Conservation (phyloP, 2,329 filamentous ascomycete genomes). For the Cytospora piceicola region DNA sequence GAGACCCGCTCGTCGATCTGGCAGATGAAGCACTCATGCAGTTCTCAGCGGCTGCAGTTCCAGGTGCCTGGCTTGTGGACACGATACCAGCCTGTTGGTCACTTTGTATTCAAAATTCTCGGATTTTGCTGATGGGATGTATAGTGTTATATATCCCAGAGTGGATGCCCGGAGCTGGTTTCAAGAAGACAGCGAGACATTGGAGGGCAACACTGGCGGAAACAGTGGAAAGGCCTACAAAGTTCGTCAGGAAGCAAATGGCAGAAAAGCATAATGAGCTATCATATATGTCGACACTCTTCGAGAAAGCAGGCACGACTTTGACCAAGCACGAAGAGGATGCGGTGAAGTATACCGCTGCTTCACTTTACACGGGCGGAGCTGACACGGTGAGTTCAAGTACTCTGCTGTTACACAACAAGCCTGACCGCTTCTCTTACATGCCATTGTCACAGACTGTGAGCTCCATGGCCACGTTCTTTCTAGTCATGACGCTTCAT, state of each 20-base stretch:
- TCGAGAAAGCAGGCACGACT: constrained; percentile 3
- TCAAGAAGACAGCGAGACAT: constrained; percentile 37
- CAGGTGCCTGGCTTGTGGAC: constrained; percentile 42
- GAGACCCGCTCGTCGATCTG: constrained; percentile 39
- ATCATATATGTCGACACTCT: constrained; percentile 19
- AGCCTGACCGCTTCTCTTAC: neutral
- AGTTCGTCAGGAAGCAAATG: constrained; percentile 35
- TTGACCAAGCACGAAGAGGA: constrained; percentile 10
- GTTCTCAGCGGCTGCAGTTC: constrained; percentile 37
- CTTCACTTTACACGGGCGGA: constrained; percentile 37
- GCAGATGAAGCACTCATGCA: constrained; percentile 38
- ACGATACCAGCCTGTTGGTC: constrained; percentile 35
- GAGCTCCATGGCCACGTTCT: constrained; percentile 46
- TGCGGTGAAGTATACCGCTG: constrained; percentile 22
- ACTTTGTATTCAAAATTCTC: neutral
- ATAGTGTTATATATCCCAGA: constrained; percentile 42
- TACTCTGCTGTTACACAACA: no score
- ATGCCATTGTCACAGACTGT: constrained; percentile 29
- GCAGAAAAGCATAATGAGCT: neutral
- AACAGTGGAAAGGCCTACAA: constrained; percentile 37
- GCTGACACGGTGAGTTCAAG: constrained; percentile 39
- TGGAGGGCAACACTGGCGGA: constrained; percentile 34
- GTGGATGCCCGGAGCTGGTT: constrained; percentile 38
- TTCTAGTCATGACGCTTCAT: constrained; percentile 51
- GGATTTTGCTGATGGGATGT: neutral